These are phyloP conservation scores for Trichosanthes cucumerina DNA, from an alignment of 306 rosid genomes.

Conservation along the genomic window DNA sequence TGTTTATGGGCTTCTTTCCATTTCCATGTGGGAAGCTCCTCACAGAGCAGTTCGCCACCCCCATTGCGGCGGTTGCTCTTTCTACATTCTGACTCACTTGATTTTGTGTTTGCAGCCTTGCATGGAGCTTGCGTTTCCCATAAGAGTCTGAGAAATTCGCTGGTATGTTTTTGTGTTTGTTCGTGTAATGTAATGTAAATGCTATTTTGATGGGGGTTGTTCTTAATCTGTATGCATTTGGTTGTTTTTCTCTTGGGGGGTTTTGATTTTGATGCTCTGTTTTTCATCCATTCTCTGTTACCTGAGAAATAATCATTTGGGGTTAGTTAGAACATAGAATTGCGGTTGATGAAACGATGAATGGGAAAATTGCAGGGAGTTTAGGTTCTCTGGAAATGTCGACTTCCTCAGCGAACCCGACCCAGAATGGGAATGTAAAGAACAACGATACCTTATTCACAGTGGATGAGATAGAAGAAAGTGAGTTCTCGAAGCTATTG, in stretches of 20 bases:
- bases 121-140: constrained; percentile 9
- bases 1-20: not conserved
- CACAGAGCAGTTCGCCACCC: not conserved
- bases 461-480: constrained; percentile 34
- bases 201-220: not conserved
- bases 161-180: not conserved
- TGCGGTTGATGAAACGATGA: not conserved
- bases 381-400: constrained; percentile 23
- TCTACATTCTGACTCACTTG: not conserved
- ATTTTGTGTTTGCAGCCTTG: not conserved
- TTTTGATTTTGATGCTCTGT: not conserved
- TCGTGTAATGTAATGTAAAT: not conserved
- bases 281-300: not conserved
- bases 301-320: not conserved
- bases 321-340: not conserved
- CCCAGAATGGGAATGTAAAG: constrained; percentile 37
- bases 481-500: constrained; percentile 42
- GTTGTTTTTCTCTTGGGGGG: not conserved
- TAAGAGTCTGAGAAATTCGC: not conserved
- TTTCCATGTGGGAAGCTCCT: not conserved
- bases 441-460: constrained; percentile 12
- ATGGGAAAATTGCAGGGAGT: constrained; percentile 28
- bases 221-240: not conserved
- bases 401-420: constrained; percentile 15
- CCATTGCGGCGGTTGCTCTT: constrained; percentile 8